Conservation (phyloP, 2,329 filamentous ascomycete genomes). For the Fusarium penzigii region DNA sequence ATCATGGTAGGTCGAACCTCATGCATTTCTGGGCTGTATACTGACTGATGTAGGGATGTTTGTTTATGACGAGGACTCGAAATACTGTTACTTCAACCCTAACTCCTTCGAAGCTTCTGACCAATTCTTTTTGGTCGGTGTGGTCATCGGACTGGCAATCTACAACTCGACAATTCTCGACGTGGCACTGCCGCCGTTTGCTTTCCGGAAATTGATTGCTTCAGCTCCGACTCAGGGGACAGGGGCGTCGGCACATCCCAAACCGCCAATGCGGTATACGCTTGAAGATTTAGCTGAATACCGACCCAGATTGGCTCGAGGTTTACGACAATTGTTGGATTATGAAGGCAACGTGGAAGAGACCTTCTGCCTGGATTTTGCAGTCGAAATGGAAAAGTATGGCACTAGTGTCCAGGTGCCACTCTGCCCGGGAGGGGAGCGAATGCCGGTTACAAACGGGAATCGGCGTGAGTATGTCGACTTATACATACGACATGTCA, state of each 20-base stretch:
- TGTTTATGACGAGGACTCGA: constrained; percentile 86
- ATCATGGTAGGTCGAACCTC: constrained; percentile 67
- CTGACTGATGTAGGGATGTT: constrained; percentile 68
- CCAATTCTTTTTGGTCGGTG: constrained; percentile 87
- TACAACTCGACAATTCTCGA: constrained; percentile 95
- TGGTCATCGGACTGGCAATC: constrained; percentile 84
- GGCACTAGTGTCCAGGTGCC: constrained; percentile 67
- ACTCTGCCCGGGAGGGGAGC: constrained; percentile 73
- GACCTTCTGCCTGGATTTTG: constrained; percentile 81
- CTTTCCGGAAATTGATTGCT: constrained; percentile 83
- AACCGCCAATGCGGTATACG: constrained; percentile 68
- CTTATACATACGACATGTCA: constrained; percentile 75
- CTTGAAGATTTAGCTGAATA: constrained; percentile 83
- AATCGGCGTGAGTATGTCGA: constrained; percentile 88
- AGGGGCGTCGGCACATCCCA: constrained; percentile 56
- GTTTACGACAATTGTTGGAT: constrained; percentile 74
- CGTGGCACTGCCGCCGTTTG: constrained; percentile 82
- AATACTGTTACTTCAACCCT: constrained; percentile 91
- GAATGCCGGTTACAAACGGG: constrained; percentile 74
- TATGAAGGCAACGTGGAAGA: constrained; percentile 82
- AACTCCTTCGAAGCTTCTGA: constrained; percentile 87
- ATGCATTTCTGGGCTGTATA: constrained; percentile 7
- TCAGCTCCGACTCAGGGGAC: constrained; percentile 65
- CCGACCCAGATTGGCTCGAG: constrained; percentile 72
- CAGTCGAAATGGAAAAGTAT: constrained; percentile 75